Base-by-base conservation (phyloP, 805 yeast species). In the Torulaspora delbrueckii region DNA sequence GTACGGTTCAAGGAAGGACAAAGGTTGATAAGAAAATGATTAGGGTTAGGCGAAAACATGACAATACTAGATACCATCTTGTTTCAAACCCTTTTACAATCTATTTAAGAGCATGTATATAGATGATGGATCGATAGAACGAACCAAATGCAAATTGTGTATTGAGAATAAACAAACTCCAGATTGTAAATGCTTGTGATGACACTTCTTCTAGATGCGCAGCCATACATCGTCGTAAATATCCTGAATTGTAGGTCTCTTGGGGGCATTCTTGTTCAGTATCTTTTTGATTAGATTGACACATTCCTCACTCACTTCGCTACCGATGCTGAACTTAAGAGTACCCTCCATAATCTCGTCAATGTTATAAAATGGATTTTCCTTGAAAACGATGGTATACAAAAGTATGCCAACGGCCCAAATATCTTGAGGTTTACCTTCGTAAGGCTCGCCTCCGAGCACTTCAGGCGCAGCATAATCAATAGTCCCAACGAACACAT, bases 391-490 rank as follows among this genome's bases (percentile, higher is more conserved):
- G 59, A 93, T 77, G 0, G 97, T 93, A 67, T 90, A 93, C 18
- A 93, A 70, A 46, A 93, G 70, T 18, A 93, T 86, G 2, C 99
- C 99, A 60, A 91, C 73, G 0, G 98, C 96, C 99, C 99, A 93
- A 2, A 90, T 83, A 67, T 93, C 99, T 65, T 93, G 99, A 3
- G 96, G 91, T 62, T 79, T 84, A 18, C 99, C 99, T 42, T 81
- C 88, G 59, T 91, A 93, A 18, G 90, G 84, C 49, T 81, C 82
- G 2, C 98, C 99, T 42, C 82, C 76, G 28, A 93, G 71, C 0
- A 93, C 96, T 65, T 93, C 99, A 0, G 99, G 99, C 0, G 98
- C 95, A 1, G 98, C 98, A 65, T 91, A 93, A 65, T 93, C 97
- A 36, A 93, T 82, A 0, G 99, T 93, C 2, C 99, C 99, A 1